Evolutionary conservation across 208 protist genomes (phyloP), one percentile per base, ranked within the genome.

Genomic region (Trypanosoma caninum): DNA sequence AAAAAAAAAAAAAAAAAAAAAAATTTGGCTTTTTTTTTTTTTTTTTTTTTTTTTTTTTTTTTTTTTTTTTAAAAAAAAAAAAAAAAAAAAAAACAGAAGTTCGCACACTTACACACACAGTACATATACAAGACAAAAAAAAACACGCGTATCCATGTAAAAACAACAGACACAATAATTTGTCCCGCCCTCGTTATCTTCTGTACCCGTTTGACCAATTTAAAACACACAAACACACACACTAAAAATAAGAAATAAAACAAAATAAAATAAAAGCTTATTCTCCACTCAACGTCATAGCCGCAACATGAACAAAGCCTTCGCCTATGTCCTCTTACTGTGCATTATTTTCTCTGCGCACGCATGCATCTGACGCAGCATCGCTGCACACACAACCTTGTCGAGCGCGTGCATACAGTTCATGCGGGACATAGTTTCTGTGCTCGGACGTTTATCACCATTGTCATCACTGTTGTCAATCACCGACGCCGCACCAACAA

Each of bases 341-440:
- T 64, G 69, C 61, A 74, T 77, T 63, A 77, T 57, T 60, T 85
- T 80, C 57, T 87, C 79, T 1, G 80, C 59, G 23, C 87, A 74
- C 58, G 82, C 57, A 52, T 75, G 71, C 76, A 73, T 79, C 13
- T 76, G 57, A 28, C 66, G 71, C 37, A 91, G 84, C 20, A 95
- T 66, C 6, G 72, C 74, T 5, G 74, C 82, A 35, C 86, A 78
- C 31, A 95, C 76, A 16, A 92, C 74, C 66, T 84, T 88, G 59
- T 95, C 89, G n/a, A 91, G 59, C 0, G 80, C 73, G 34, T 80
- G 63, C 55, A 84, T 47, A 47, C 78, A 87, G 54, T 89, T 70
- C 0, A 83, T 56, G 48, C 77, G 74, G 25, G 67, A 67, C 31
- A 55, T 65, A 59, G 52, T 59, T 20, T 35, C 33, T 22, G 46